Conservation (phyloP, 2,329 filamentous ascomycete species). For the Westerdykella sp. region DNA sequence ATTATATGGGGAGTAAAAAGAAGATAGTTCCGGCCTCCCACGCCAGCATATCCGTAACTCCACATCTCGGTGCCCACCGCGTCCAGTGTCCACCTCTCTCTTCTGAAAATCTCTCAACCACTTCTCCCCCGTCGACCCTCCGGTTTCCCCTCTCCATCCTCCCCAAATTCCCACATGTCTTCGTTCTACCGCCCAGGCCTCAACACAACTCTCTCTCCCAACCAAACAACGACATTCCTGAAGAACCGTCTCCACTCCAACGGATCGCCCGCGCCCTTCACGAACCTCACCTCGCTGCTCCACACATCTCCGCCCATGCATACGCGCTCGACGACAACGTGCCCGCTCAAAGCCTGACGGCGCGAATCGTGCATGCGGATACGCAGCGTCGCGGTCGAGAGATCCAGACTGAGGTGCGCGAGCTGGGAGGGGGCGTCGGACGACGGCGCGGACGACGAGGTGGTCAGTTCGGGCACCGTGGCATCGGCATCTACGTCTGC, state of each 20-base stretch:
- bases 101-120: too few relatives aligned
- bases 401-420: too few relatives aligned
- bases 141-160: neutral
- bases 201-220: constrained; percentile 69
- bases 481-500: too few relatives aligned
- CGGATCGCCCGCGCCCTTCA: constrained; percentile 93
- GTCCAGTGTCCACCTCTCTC: too few relatives aligned
- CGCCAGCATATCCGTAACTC: too few relatives aligned
- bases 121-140: neutral
- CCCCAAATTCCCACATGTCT: neutral
- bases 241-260: constrained; percentile 96
- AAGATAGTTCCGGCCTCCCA: too few relatives aligned
- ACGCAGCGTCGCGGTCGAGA: too few relatives aligned
- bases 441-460: too few relatives aligned
- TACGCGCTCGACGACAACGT: constrained; percentile 68
- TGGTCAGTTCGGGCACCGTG: too few relatives aligned
- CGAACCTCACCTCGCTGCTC: constrained; percentile 68
- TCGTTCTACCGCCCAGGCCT: constrained; percentile 17
- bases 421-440: too few relatives aligned
- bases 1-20: too few relatives aligned
- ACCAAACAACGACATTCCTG: constrained; percentile 85
- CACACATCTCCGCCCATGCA: constrained; percentile 59
- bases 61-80: too few relatives aligned
- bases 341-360: constrained; percentile 66
- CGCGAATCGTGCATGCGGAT: constrained; percentile 50